These are phyloP conservation scores for Talaromyces atroroseus DNA, from an alignment of 2,329 filamentous ascomycete species.

Conservation along the genomic window DNA sequence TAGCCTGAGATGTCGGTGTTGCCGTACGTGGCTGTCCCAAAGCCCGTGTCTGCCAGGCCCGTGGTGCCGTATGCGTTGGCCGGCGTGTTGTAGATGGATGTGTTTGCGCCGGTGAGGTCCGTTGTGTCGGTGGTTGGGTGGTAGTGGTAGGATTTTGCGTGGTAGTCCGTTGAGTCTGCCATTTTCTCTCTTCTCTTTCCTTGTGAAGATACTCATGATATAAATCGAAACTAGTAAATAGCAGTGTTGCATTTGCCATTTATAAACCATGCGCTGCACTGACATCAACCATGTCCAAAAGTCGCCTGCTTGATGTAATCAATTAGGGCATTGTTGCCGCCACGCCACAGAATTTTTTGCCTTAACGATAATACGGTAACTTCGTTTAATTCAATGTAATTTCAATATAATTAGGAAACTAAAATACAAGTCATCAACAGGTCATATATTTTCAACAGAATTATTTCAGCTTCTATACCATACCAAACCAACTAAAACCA, in stretches of 20 bases:
- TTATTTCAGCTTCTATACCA: neutral
- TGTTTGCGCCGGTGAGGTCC: slow-evolving; percentile 2
- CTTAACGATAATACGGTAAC: too few species aligned
- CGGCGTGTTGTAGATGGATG: neutral
- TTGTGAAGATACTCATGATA: neutral
- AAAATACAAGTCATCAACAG: neutral
- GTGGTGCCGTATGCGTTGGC: neutral
- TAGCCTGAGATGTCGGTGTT: slow-evolving; percentile 4
- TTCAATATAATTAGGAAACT: neutral
- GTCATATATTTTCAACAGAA: neutral
- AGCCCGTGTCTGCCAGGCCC: neutral
- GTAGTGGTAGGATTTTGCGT: neutral
- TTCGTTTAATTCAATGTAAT: neutral
- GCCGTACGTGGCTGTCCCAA: slow-evolving; percentile 3
- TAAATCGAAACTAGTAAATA: neutral
- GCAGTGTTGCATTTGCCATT: neutral
- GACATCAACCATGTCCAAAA: neutral
- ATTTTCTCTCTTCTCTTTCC: neutral
- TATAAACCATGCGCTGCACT: neutral
- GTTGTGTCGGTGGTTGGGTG: neutral
- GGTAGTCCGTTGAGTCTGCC: neutral
- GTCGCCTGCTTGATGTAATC: neutral
- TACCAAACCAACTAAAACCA: neutral
- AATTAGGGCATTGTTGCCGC: neutral
- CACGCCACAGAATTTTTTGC: neutral